phyloP scores from a whole-genome alignment of 2,329 filamentous ascomycete genomes.

The Paecilomyces dactylethromorphus region DNA sequence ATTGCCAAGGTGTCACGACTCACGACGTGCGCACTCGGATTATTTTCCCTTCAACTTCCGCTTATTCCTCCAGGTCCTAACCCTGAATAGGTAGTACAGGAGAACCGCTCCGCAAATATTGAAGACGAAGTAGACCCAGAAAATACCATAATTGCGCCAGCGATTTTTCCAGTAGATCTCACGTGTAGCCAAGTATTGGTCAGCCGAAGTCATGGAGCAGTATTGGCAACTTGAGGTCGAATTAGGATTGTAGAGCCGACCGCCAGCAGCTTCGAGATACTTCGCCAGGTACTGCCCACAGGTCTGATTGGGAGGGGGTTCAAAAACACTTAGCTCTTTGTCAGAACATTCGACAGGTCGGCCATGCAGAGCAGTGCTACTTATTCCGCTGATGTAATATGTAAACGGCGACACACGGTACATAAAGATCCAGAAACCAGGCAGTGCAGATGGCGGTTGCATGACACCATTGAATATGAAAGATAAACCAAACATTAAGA shows the following conservation, averaged over 20 bases:
- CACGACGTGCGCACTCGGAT: too few relatives aligned
- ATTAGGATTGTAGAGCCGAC: conserved; percentile 57
- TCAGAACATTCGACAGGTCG: conserved; percentile 23
- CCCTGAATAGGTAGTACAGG: conserved; percentile 37
- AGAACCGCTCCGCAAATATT: conserved; percentile 44
- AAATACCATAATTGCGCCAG: conserved; percentile 52
- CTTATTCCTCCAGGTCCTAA: neutral
- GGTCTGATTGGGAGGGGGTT: conserved; percentile 53
- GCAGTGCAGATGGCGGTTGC: conserved; percentile 51
- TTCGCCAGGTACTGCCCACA: conserved; percentile 57
- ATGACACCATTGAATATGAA: conserved; percentile 45
- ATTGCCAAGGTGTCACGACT: too few relatives aligned
- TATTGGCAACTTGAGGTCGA: conserved; percentile 54
- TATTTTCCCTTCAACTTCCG: neutral
- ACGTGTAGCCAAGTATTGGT: conserved; percentile 47
- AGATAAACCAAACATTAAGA: neutral
- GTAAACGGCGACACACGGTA: conserved; percentile 63
- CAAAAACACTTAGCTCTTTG: conserved; percentile 26
- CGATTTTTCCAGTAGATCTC: conserved; percentile 36
- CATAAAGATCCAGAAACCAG: conserved; percentile 74
- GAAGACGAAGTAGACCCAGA: conserved; percentile 48
- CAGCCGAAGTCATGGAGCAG: conserved; percentile 27
- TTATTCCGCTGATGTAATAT: conserved; percentile 45
- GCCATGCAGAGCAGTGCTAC: conserved; percentile 26
- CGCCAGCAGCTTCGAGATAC: conserved; percentile 47